A percentile compares a stretch with the other conserved stretches of the same genome.
These are phyloP conservation scores for Tranzscheliella williamsii DNA, from an alignment of 1,284 basidiomycete genomes.

Conservation along the genomic window DNA sequence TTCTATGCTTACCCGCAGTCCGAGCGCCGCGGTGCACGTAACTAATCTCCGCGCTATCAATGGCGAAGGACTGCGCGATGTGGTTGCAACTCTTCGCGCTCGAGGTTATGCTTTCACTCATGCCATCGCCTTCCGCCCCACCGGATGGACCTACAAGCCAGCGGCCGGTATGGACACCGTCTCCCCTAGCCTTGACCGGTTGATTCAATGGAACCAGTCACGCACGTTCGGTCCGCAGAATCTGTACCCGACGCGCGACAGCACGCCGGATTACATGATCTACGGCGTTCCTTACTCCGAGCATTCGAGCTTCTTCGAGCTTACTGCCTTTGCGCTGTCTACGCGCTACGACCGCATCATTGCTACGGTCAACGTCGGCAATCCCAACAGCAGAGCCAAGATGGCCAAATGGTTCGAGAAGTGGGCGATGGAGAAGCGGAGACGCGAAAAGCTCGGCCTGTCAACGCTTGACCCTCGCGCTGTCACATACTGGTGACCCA, in stretches of 20 bases:
- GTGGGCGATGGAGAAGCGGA: constrained; percentile 46
- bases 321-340: constrained; percentile 79
- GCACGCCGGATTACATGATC: constrained; percentile 72
- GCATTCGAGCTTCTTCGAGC: constrained; percentile 73
- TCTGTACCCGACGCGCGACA: constrained; percentile 74
- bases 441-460: constrained; percentile 27
- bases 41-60: constrained; percentile 79
- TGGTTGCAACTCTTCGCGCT: constrained; percentile 68
- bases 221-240: constrained; percentile 71
- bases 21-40: constrained; percentile 79
- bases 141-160: constrained; percentile 85
- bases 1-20: constrained; percentile 75
- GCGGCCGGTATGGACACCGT: constrained; percentile 69
- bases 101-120: constrained; percentile 75
- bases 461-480: constrained; percentile 20
- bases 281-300: constrained; percentile 90
- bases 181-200: constrained; percentile 22
- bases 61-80: constrained; percentile 76
- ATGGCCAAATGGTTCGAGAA: constrained; percentile 56
- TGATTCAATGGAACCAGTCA: constrained; percentile 70
- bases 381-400: constrained; percentile 65
- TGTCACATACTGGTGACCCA: constrained; percentile 36
- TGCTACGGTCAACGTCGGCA: constrained; percentile 92
- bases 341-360: constrained; percentile 82
- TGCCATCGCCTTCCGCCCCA: constrained; percentile 83